phyloP scores from a whole-genome alignment of 805 yeast species.

The Candida michaelii region DNA sequence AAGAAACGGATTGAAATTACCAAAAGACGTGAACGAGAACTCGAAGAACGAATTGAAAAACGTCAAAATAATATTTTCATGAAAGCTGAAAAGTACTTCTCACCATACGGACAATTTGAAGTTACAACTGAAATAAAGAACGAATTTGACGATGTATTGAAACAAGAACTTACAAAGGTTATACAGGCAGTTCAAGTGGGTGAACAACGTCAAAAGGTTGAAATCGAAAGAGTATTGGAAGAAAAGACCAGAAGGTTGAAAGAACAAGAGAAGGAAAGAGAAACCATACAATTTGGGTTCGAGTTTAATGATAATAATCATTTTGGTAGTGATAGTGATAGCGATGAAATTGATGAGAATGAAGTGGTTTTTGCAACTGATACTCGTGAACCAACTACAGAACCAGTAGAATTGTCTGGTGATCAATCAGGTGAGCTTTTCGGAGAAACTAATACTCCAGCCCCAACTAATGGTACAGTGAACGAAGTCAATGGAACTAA shows the following conservation, averaged over 20 bases:
- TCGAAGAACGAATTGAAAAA: constrained; percentile 18
- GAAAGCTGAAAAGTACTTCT: constrained; percentile 37
- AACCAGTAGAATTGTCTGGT: background rate
- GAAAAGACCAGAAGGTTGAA: constrained; percentile 11
- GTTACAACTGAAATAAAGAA: constrained; percentile 23
- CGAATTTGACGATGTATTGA: constrained; percentile 23
- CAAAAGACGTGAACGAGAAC: constrained; percentile 25
- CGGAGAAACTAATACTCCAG: no score
- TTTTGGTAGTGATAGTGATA: constrained; percentile 15
- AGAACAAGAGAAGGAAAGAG: constrained; percentile 10
- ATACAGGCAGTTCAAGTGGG: constrained; percentile 34
- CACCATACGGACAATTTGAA: constrained; percentile 33
- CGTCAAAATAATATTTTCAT: constrained; percentile 33
- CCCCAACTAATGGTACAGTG: no score
- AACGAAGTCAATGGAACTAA: no score
- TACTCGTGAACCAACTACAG: background rate
- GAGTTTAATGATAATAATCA: constrained; percentile 10
- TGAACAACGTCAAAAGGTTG: constrained; percentile 12
- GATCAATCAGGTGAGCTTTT: no score
- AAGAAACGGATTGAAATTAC: constrained; percentile 42
- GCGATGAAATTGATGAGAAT: constrained; percentile 11
- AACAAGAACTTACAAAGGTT: constrained; percentile 31
- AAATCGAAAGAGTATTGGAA: constrained; percentile 12
- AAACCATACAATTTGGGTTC: constrained; percentile 18
- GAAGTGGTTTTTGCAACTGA: constrained; percentile 11